Evolutionary conservation across 495 filamentous ascomycete genomes (phyloP).

Genomic region (Geoglossum glabrum): DNA sequence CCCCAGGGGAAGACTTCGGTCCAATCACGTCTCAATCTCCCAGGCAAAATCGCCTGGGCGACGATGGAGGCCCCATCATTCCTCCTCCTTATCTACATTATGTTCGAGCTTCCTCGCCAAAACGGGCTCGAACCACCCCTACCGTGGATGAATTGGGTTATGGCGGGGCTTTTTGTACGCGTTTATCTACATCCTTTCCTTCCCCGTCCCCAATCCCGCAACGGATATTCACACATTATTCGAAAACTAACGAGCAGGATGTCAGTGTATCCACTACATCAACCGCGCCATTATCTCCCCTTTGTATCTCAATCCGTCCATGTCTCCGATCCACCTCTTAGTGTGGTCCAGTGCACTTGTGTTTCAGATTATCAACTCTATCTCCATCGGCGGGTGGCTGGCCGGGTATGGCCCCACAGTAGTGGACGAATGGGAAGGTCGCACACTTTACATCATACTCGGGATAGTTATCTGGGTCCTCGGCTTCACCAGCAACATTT

Average conservation of each 20-base stretch:
- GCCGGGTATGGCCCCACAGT: conserved; percentile 52
- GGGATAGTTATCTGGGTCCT: conserved; percentile 41
- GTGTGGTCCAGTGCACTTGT: conserved; percentile 1
- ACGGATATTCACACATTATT: neutral
- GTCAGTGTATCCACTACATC: conserved; percentile 50
- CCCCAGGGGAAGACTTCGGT: conserved; percentile 63
- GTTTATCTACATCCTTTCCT: conserved; percentile 5
- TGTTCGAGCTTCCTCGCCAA: conserved; percentile 39
- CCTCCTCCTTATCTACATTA: conserved; percentile 53
- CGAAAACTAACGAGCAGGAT: conserved; percentile 14
- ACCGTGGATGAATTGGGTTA: conserved; percentile 49
- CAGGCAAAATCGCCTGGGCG: conserved; percentile 73
- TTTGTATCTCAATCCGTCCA: conserved; percentile 58
- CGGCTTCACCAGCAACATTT: conserved; percentile 65
- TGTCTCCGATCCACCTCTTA: conserved; percentile 52
- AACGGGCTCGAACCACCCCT: conserved; percentile 26
- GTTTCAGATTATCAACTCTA: conserved; percentile 53
- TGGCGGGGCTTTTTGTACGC: conserved; percentile 42
- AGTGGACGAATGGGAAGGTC: conserved; percentile 32
- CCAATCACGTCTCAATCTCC: conserved; percentile 55
- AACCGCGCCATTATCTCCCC: conserved; percentile 75
- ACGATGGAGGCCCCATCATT: conserved; percentile 72
- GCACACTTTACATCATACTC: conserved; percentile 16
- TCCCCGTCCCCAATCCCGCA: neutral
- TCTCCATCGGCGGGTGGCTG: conserved; percentile 60